phyloP scores from a whole-genome alignment of 1,284 basidiomycete genomes.

The Boletus hoseneyae region DNA sequence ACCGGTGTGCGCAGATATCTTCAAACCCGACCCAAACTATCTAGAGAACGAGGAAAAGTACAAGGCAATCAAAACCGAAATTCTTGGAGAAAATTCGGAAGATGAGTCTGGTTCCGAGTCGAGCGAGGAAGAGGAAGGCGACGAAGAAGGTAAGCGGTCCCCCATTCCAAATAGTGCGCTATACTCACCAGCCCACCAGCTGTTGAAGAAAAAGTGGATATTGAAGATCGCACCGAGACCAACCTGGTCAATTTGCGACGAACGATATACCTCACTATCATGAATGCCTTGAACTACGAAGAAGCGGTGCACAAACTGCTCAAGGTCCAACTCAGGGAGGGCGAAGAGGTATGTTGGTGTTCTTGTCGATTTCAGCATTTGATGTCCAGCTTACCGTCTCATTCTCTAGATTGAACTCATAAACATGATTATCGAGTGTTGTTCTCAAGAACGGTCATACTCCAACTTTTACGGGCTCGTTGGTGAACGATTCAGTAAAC shows the following conservation, averaged over 20 bases:
- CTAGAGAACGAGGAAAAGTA: conserved; percentile 94
- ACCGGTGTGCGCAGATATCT: conserved; percentile 66
- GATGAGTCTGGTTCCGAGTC: conserved; percentile 62
- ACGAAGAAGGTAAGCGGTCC: conserved; percentile 45
- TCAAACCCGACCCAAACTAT: conserved; percentile 92
- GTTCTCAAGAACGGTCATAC: conserved; percentile 97
- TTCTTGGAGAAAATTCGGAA: conserved; percentile 84
- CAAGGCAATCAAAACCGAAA: conserved; percentile 87
- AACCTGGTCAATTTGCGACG: conserved; percentile 94
- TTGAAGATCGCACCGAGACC: conserved; percentile 93
- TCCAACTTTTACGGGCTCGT: conserved; percentile 95
- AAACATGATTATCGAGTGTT: conserved; percentile 99
- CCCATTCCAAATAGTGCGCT: not conserved
- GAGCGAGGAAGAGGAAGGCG: conserved; percentile 53
- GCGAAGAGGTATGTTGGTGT: conserved; percentile 74
- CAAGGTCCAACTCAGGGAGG: conserved; percentile 89
- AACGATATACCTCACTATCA: conserved; percentile 96
- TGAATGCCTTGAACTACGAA: conserved; percentile 97
- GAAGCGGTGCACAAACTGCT: conserved; percentile 98
- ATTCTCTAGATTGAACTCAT: conserved; percentile 78
- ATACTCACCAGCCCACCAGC: conserved; percentile 33
- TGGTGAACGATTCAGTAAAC: conserved; percentile 94
- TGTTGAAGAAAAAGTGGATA: conserved; percentile 78
- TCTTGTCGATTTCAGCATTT: not conserved
- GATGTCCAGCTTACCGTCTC: conserved; percentile 3